Base-by-base conservation (phyloP, 768 basidiomycete genomes). In the Tylopilus sp. region DNA sequence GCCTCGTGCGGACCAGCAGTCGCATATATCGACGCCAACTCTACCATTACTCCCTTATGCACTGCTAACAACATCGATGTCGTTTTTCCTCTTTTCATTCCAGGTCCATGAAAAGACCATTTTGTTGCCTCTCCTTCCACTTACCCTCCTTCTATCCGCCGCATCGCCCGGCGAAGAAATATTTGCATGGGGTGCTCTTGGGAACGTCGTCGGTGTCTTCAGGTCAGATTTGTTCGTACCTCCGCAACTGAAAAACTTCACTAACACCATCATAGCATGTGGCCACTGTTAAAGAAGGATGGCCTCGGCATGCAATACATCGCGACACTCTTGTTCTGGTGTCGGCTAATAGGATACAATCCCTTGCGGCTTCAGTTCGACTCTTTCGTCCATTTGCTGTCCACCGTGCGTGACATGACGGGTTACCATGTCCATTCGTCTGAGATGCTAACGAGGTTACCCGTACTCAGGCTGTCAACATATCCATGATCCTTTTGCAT, bases 41-140 rank as follows among this genome's bases (percentile, higher is more conserved):
- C 70, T 88, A 22, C 77, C 83, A 0, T 74, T 98, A 2, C 77
- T 98, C 4, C 89, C 88, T 0, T 88, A 90, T 58, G 85, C 89
- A 3, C 76, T 97, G 25, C 79, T 93, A 55, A 85, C 83, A 8
- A 85, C 83, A 1, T 88, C 90, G 0, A 80, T 98, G 76, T 88
- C 93, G 10, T 97, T 98, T 78, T 98, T 96, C 74, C 76, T 98
- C 29, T 95, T 96, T 74, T 94, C 93, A 7, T 96, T 96, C 71
- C 94, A 97, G 63, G 94, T 95, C 34, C 95, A 97, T 69, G 95
- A 98, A 70, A 98, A 97, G 76, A 86, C 87, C 4, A 89, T 98
- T 36, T 66, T 97, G 17, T 65, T 98, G 1, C 92, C 94, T 4
- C 75, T 98, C 21, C 69, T 98, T 57, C 95, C 95, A 1, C 74